Evolutionary conservation across 352 stramenopile species (phyloP).

Genomic region (Phytophthora litchii): DNA sequence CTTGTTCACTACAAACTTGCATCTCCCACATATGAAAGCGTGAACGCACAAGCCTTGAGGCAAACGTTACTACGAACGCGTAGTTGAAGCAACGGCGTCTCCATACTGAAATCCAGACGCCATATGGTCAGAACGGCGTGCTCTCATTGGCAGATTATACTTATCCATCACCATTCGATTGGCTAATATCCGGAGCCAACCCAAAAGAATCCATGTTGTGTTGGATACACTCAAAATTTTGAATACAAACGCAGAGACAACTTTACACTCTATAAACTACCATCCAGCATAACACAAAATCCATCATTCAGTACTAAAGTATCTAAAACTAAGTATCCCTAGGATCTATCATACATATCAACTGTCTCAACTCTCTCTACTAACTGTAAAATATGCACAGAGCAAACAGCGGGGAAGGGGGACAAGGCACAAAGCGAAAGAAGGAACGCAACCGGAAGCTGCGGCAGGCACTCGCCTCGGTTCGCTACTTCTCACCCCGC

Average conservation of each 20-base stretch:
- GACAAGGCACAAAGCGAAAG: conserved; percentile 31
- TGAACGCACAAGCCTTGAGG: too few species aligned
- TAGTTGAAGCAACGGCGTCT: conserved; percentile 19
- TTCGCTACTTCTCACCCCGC: neutral
- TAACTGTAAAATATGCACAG: conserved; percentile 24
- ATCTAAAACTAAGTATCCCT: neutral
- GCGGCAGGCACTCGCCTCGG: conserved; percentile 1
- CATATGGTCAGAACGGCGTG: conserved; percentile 13
- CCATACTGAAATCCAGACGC: conserved; percentile 27
- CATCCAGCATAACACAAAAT: neutral
- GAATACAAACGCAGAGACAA: neutral
- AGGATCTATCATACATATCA: neutral
- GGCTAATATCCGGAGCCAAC: neutral
- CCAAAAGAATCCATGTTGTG: conserved; percentile 24
- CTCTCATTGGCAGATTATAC: conserved; percentile 4
- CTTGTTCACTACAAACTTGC: too few species aligned
- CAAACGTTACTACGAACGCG: neutral
- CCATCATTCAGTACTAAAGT: too few species aligned
- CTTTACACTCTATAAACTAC: neutral
- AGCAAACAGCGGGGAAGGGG: conserved; percentile 18
- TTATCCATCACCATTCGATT: neutral
- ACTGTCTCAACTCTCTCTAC: neutral
- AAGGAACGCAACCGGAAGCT: conserved; percentile 18
- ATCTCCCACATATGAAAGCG: too few species aligned
- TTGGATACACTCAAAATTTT: conserved; percentile 24